Percentiles rank a stretch among this genome's conserved stretches.
phyloP scores from a whole-genome alignment of 23 red algal species.

The Gracilaria domingensis region DNA sequence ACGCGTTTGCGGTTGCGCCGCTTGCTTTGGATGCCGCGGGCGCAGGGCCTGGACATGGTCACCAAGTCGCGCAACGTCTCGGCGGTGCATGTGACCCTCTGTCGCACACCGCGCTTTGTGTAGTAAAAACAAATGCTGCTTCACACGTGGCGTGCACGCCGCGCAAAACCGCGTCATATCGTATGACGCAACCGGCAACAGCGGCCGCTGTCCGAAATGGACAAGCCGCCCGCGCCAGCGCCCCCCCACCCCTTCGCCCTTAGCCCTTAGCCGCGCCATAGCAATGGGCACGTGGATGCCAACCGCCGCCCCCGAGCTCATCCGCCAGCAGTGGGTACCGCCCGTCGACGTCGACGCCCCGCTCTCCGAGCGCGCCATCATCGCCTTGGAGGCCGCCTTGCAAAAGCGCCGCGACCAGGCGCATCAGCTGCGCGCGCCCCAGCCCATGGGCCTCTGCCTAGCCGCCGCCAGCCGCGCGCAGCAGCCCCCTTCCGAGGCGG shows the following conservation, averaged over 20 bases:
- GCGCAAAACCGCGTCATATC: neutral
- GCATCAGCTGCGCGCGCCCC: neutral
- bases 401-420: constrained; percentile 30
- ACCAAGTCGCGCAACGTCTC: constrained; percentile 28
- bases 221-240: neutral
- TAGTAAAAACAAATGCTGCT: neutral
- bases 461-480: neutral
- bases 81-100: constrained; percentile 24
- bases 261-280: too few species aligned
- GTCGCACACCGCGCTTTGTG: neutral
- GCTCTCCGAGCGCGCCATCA: neutral
- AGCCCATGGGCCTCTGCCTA: constrained; percentile 7
- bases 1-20: too few species aligned
- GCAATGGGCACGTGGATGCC: constrained; percentile 53
- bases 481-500: too few species aligned
- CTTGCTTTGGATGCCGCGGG: neutral
- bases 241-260: neutral
- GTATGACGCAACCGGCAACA: neutral
- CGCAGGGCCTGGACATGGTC: constrained; percentile 12
- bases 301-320: neutral
- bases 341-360: neutral
- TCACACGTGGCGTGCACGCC: neutral
- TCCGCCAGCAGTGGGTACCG: constrained; percentile 13
- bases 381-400: constrained; percentile 28
- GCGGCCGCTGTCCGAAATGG: constrained; percentile 4